Conservation (phyloP, 441 rosid species). For the Gossypium davidsonii region DNA sequence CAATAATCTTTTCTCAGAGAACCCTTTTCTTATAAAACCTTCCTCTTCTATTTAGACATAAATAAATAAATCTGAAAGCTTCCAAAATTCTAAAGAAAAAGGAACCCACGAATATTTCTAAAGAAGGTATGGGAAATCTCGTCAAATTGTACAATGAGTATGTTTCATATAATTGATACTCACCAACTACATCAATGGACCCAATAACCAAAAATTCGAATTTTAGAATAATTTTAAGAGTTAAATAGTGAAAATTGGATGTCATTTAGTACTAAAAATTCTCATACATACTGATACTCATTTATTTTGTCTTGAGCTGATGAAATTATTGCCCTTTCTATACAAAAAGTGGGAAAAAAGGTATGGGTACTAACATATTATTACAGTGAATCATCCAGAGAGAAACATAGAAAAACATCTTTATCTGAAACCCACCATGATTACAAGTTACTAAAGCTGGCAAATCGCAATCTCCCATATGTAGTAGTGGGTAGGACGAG, state of each 20-base stretch:
- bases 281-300: not conserved
- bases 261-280: too few species aligned
- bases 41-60: not conserved
- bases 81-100: not conserved
- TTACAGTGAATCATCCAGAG: not conserved
- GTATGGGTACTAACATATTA: not conserved
- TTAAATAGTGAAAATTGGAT: too few species aligned
- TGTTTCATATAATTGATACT: not conserved
- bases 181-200: too few species aligned
- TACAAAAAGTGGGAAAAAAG: not conserved
- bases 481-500: not conserved
- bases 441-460: conserved; percentile 1
- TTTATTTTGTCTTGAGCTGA: not conserved
- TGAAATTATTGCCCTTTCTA: not conserved
- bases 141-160: conserved; percentile 2
- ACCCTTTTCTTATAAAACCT: not conserved
- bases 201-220: too few species aligned
- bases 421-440: conserved; percentile 6
- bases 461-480: not conserved
- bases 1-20: too few species aligned
- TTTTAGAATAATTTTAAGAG: too few species aligned
- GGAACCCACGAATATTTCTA: not conserved
- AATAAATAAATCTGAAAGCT: not conserved
- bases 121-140: not conserved
- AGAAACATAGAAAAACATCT: not conserved